Evolutionary conservation across 2,329 filamentous ascomycete species (phyloP), one percentile per base, ranked within the genome.

Genomic region (Blastomyces parvus): DNA sequence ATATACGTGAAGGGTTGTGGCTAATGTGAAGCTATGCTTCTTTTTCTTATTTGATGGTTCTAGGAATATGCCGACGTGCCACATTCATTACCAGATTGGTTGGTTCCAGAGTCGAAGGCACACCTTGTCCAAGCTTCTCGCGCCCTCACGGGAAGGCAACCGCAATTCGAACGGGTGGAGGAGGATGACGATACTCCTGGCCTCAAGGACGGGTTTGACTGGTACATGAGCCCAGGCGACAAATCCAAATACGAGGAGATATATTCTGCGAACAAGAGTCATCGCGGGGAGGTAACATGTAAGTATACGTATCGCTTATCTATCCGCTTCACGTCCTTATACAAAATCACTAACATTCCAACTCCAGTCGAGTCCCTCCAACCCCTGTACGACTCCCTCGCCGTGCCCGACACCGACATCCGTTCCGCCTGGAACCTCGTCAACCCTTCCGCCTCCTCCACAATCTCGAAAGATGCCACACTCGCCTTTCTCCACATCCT

Each of bases 181-280:
- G 89, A 82, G 57, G 83, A 96, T 65, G 85, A 88, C 67, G 92
- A 96, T 69, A 86, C 87, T 3, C 85, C 86, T 0, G 91, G 91
- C 0, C 81, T 99, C 66, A 96, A 96, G 75, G 91, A 97, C 76
- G 93, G 93, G 14, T 99, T 99, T 76, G 94, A 99, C 76, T 99
- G 94, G 94, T 99, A 99, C 80, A 99, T 99, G 91, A 91, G 86
- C 65, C 94, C 94, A 0, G 78, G 81, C 38, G 92, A 99, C 78
- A 95, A 95, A 78, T 74, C 85, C 67, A 97, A 97, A 77, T 99
- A 99, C 79, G 91, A 97, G 77, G 90, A 93, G 70, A 99, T 99
- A 77, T 99, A 97, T 78, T 89, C 88, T 67, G 91, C 95, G 71
- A 95, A 91, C 78, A 86, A 91, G 65, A 90, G 96, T 76, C 85